phyloP scores from a whole-genome alignment of 371 early-diverging fungal species.

The Apophysomyces variabilis region DNA sequence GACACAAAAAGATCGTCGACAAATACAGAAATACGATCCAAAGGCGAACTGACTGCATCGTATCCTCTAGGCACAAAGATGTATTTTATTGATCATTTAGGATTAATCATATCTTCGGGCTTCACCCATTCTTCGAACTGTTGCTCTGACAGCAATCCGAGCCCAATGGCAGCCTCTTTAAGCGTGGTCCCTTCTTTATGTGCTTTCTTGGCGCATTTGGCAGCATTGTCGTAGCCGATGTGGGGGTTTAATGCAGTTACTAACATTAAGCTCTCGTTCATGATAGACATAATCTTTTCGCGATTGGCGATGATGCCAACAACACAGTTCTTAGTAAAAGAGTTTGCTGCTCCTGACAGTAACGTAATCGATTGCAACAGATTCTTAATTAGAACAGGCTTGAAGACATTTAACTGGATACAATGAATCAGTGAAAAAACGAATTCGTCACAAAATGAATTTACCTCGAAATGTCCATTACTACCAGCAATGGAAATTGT shows the following conservation, averaged over 20 bases:
- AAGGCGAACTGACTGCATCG: too few relatives aligned
- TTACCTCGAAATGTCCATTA: slow-evolving; percentile 94
- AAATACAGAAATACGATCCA: background rate
- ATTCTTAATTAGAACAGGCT: slow-evolving; percentile 95
- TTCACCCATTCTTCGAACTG: slow-evolving; percentile 92
- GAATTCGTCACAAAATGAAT: background rate
- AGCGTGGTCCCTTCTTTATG: slow-evolving; percentile 84
- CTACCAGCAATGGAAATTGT: slow-evolving; percentile 89
- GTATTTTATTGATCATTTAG: slow-evolving; percentile 26
- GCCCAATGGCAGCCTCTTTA: slow-evolving; percentile 84
- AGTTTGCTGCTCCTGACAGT: slow-evolving; percentile 81
- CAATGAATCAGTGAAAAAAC: too few relatives aligned
- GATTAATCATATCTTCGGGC: slow-evolving; percentile 90
- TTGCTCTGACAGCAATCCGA: slow-evolving; percentile 81
- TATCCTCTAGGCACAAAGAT: too few relatives aligned
- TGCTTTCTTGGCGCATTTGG: slow-evolving; percentile 94
- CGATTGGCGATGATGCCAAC: slow-evolving; percentile 91
- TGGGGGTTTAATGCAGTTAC: slow-evolving; percentile 82
- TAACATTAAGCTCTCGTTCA: slow-evolving; percentile 71
- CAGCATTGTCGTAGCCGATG: slow-evolving; percentile 79
- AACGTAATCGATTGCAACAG: slow-evolving; percentile 88
- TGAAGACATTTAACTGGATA: slow-evolving; percentile 90
- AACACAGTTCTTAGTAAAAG: slow-evolving; percentile 93
- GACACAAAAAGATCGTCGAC: too few relatives aligned
- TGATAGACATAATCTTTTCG: slow-evolving; percentile 79